Conservation (phyloP, 2,329 filamentous ascomycete genomes). For the Microdochium nivale region DNA sequence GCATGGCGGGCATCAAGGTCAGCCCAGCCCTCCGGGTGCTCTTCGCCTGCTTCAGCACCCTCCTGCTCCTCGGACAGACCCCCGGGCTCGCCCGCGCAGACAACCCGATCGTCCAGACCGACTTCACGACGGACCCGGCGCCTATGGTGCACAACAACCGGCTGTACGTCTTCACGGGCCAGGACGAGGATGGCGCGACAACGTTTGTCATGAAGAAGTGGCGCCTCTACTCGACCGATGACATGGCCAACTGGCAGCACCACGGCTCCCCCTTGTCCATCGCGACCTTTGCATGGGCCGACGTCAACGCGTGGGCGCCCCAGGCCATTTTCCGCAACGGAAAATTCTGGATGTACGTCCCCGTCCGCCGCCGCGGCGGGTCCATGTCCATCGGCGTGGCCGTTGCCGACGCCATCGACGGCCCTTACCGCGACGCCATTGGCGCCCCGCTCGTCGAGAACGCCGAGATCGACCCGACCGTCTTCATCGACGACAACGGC, state of each 20-base stretch:
- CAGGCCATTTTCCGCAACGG: constrained; percentile 21
- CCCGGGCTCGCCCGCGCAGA: constrained; percentile 7
- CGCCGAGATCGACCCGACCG: constrained; percentile 26
- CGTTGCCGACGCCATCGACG: constrained; percentile 22
- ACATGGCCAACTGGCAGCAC: constrained; percentile 25
- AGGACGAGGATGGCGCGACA: constrained; percentile 18
- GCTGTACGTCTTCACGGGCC: constrained; percentile 21
- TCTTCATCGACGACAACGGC: constrained; percentile 31
- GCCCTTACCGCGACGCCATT: constrained; percentile 24
- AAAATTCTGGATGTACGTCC: constrained; percentile 24
- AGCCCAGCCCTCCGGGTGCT: neutral
- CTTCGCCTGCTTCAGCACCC: constrained; percentile 1
- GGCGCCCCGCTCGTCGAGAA: constrained; percentile 25
- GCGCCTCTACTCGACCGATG: constrained; percentile 21
- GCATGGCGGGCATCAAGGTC: neutral
- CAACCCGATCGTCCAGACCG: constrained; percentile 14
- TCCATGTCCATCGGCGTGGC: constrained; percentile 23
- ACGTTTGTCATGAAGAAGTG: constrained; percentile 21
- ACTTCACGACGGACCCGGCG: constrained; percentile 18
- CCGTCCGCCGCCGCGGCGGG: constrained; percentile 11
- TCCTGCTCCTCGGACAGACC: constrained; percentile 1
- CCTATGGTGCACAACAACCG: constrained; percentile 17
- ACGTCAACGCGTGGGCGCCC: constrained; percentile 23
- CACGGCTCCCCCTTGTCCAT: constrained; percentile 16
- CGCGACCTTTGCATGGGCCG: constrained; percentile 22